Conservation (phyloP, 192 early-diverging fungal species). For the Coemansia sp. region DNA sequence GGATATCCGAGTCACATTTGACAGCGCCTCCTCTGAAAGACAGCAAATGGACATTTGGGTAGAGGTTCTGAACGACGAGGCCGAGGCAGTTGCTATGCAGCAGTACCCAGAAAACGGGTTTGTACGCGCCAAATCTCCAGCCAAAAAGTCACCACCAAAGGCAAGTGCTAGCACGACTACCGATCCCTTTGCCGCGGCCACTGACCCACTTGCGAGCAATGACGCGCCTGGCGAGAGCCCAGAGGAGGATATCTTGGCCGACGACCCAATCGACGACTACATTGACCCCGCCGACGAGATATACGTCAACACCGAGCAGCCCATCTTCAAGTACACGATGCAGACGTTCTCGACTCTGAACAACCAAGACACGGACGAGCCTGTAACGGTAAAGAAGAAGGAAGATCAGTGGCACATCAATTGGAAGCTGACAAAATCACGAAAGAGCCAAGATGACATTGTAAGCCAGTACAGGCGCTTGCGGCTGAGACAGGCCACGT, state of each 20-base stretch:
- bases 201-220: slow-evolving; percentile 26
- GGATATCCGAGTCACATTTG: slow-evolving; percentile 63
- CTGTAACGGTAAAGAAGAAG: slow-evolving; percentile 39
- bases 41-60: slow-evolving; percentile 56
- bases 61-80: slow-evolving; percentile 57
- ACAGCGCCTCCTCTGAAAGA: slow-evolving; percentile 21
- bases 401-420: slow-evolving; percentile 45
- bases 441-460: slow-evolving; percentile 6
- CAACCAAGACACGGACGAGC: slow-evolving; percentile 31
- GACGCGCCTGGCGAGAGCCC: neutral
- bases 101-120: slow-evolving; percentile 36
- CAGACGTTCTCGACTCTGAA: slow-evolving; percentile 53
- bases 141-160: slow-evolving; percentile 3
- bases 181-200: slow-evolving; percentile 22
- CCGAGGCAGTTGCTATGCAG: slow-evolving; percentile 29
- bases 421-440: slow-evolving; percentile 36
- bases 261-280: slow-evolving; percentile 14
- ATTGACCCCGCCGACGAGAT: slow-evolving; percentile 46
- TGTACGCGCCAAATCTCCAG: slow-evolving; percentile 4
- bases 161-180: neutral
- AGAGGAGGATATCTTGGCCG: slow-evolving; percentile 5
- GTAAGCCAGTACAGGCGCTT: slow-evolving; percentile 20
- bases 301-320: slow-evolving; percentile 36
- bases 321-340: slow-evolving; percentile 48
- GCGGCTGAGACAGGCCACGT: slow-evolving; percentile 44